Conservation (phyloP, 768 basidiomycete species). For the Termitomyces sp. region DNA sequence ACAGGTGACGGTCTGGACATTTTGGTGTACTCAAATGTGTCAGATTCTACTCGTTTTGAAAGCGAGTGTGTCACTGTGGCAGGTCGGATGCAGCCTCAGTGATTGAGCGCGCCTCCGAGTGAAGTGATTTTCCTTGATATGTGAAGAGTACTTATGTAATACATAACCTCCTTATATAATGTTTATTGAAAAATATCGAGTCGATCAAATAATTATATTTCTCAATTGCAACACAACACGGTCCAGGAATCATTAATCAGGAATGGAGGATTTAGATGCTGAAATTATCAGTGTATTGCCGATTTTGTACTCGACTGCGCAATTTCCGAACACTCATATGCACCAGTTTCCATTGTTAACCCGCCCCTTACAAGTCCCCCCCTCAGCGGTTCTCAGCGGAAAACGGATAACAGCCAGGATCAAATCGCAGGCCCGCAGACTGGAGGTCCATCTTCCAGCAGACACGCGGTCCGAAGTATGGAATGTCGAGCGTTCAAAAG, state of each 20-base stretch:
- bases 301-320: conserved; percentile 61
- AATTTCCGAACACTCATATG: conserved; percentile 61
- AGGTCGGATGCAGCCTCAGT: too few relatives aligned
- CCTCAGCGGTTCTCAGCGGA: conserved; percentile 66
- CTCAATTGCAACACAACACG: neutral
- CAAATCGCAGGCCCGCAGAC: conserved; percentile 54
- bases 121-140: too few relatives aligned
- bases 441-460: conserved; percentile 80
- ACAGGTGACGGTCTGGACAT: conserved; percentile 37
- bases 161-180: neutral
- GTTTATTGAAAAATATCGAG: neutral
- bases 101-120: too few relatives aligned
- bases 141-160: neutral
- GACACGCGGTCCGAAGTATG: conserved; percentile 79
- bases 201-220: neutral
- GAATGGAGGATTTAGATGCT: conserved; percentile 39
- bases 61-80: too few relatives aligned
- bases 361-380: conserved; percentile 70
- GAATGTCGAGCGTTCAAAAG: conserved; percentile 66
- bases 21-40: neutral
- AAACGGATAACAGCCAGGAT: conserved; percentile 73
- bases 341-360: conserved; percentile 80
- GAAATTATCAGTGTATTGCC: conserved; percentile 65
- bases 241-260: neutral
- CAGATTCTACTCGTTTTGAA: too few relatives aligned